Percentiles rank a stretch among this genome's conserved stretches.
Conservation (phyloP, 768 basidiomycete species). For the Tulasnella sp. region DNA sequence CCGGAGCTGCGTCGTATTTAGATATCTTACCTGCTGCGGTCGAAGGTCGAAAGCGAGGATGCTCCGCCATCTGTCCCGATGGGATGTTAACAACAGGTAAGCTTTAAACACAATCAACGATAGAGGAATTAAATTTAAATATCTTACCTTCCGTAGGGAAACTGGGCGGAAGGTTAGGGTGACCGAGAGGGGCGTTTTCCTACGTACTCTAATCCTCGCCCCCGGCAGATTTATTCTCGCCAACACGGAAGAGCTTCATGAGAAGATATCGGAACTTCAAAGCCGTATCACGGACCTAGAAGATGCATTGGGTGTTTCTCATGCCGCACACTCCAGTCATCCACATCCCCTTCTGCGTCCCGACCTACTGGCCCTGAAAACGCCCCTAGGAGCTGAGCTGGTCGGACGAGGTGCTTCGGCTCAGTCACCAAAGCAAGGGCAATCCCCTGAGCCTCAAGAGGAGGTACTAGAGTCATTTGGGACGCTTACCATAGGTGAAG, state of each 20-base stretch:
- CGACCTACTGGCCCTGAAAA: constrained; percentile 21
- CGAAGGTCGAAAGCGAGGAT: constrained; percentile 22
- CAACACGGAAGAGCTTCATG: constrained; percentile 24
- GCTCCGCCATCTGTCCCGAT: constrained; percentile 23
- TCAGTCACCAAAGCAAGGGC: neutral
- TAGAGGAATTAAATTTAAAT: neutral
- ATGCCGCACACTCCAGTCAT: constrained; percentile 9
- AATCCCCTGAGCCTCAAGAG: neutral
- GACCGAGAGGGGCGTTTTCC: neutral
- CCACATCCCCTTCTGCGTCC: constrained; percentile 21
- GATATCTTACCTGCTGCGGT: neutral
- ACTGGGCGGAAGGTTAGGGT: neutral
- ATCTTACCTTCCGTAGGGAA: constrained; percentile 1
- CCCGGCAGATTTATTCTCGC: constrained; percentile 23
- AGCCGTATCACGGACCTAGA: constrained; percentile 20
- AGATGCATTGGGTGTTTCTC: constrained; percentile 7
- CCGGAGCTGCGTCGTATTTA: neutral
- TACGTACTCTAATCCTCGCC: neutral
- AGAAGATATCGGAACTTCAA: constrained; percentile 21
- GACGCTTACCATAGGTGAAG: constrained; percentile 20
- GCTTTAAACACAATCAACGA: constrained; percentile 14
- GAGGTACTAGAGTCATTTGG: constrained; percentile 22
- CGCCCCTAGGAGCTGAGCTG: constrained; percentile 23
- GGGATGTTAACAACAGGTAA: constrained; percentile 22
- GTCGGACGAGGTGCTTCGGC: constrained; percentile 8